Base-by-base conservation (phyloP, 1,284 basidiomycete species). In the Chondrostereum purpureum region DNA sequence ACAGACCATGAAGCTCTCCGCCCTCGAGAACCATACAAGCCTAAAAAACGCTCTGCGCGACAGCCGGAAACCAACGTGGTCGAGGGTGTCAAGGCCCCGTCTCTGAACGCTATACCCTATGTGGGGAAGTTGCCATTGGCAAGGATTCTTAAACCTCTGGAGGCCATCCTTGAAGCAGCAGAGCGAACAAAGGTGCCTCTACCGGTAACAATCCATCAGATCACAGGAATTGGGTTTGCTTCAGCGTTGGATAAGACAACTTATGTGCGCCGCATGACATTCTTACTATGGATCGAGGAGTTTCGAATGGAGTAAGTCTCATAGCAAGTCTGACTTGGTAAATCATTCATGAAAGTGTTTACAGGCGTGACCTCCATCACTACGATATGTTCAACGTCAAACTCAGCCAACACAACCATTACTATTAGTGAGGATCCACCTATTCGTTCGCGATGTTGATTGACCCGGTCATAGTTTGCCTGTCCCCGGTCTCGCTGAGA, bases 401-500 rank as follows among this genome's bases (percentile, higher is more conserved):
- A 3, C 58, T 81, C 42, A 56, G 45, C 0, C 59, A 50, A 16
- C 57, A 69, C 39, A 48, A 54, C 1, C 47, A 43, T 1, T 68
- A 66, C 42, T 73, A 75, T 53, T 70, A 67, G 78, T 79, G 45
- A 46, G 75, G 60, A 18, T 14, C 44, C 16, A 42, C 18, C 33
- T 35, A 22, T 14, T 37, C 19, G 37, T 37, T 24, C 31, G 22
- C 41, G 18, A 41, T 21, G 14, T 12, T 39, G 47, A n/a, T 21
- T 43, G n/a, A 48, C 13, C 24, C 31, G 41, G 23, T 45, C 41
- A 1, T 33, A 83, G 80, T 48, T 62, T 84, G 6, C 48, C 55
- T 2, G 79, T 84, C 2, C 77, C 75, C 2, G 81, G 80, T 0
- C 60, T 85, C 1, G 77, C 81, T 0, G 81, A 83, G 57, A 83